Base-by-base conservation (phyloP, 805 yeast species). In the Candida maesae region DNA sequence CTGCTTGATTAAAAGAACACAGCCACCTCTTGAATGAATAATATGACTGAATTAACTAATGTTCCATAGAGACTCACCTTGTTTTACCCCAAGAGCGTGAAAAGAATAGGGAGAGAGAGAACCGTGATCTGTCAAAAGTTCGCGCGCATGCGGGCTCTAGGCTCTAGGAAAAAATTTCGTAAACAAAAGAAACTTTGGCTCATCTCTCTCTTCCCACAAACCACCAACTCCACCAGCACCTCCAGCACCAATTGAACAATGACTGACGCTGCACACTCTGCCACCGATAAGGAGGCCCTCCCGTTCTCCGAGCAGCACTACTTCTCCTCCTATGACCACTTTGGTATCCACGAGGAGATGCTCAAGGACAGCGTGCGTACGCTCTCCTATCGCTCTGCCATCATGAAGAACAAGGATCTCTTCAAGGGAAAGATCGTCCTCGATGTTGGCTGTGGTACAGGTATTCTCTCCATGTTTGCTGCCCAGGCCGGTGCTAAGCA, bases 361-460 rank as follows among this genome's bases (percentile, higher is more conserved):
- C 79, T 93, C 56, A 95, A 93, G 67, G 99, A 93, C 64, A 76
- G 86, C 38, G 87, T 88, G 20, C 81, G 99, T 64, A 93, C 99
- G 8, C 68, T 89, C 47, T 78, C 95, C 24, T 93, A 93, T 68
- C 74, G 98, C 57, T 83, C 84, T 49, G 96, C 97, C 40, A 93
- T 93, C 64, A 79, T 79, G 68, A 88, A 87, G 64, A 93, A 93
- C 71, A 82, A 82, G 56, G 84, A 83, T 52, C 67, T 88, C 40
- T 91, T 93, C 73, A 88, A 89, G 63, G 97, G 81, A 65, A 93
- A 93, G 70, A 68, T 91, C 46, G 99, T 93, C 7, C 71, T 93
- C 43, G 99, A 93, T 67, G 99, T 93, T 43, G 99, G 99, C 36
- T 95, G 99, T 66, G 99, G 99, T 53, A 93, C 99, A 16, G 99